These are phyloP conservation scores for Bretziella fagacearum DNA, from an alignment of 2,329 filamentous ascomycete species.

Conservation along the genomic window DNA sequence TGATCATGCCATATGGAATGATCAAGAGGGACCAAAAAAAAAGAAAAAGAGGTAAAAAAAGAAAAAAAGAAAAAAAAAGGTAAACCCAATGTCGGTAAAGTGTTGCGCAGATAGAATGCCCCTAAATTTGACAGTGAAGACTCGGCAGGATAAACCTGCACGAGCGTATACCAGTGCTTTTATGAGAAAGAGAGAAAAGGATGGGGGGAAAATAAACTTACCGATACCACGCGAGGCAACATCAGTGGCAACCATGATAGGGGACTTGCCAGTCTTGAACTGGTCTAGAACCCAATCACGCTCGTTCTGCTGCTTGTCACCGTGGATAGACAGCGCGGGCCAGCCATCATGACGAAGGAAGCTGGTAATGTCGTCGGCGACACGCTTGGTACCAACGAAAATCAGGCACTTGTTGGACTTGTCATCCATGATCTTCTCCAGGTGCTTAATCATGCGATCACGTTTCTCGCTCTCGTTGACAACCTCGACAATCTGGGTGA, in stretches of 20 bases:
- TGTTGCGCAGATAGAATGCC: constrained; percentile 74
- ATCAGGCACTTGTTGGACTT: constrained; percentile 90
- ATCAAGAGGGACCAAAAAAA: constrained; percentile 8
- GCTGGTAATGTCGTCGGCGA: constrained; percentile 93
- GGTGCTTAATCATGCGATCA: constrained; percentile 89
- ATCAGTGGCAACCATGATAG: constrained; percentile 99
- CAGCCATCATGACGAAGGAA: constrained; percentile 96
- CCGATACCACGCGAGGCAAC: constrained; percentile 99
- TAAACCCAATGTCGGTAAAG: constrained; percentile 29
- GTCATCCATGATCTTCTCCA: constrained; percentile 96
- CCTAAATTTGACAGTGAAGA: constrained; percentile 87
- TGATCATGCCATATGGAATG: constrained; percentile 44
- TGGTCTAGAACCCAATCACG: constrained; percentile 99
- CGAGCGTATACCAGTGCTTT: constrained; percentile 27
- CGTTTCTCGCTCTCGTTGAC: constrained; percentile 95
- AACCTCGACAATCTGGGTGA: constrained; percentile 94
- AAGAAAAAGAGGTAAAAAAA: neutral
- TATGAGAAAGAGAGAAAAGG: constrained; percentile 20
- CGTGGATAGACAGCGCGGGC: constrained; percentile 95
- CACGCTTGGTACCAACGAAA: constrained; percentile 85
- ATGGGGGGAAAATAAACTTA: constrained; percentile 62
- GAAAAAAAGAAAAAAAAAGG: neutral
- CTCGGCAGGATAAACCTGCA: constrained; percentile 43
- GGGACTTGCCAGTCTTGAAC: constrained; percentile 98
- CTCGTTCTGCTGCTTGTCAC: constrained; percentile 98